Evolutionary conservation across 2,329 filamentous ascomycete genomes (phyloP), one percentile per base, ranked within the genome.

Genomic region (Xylariaceae sp.): DNA sequence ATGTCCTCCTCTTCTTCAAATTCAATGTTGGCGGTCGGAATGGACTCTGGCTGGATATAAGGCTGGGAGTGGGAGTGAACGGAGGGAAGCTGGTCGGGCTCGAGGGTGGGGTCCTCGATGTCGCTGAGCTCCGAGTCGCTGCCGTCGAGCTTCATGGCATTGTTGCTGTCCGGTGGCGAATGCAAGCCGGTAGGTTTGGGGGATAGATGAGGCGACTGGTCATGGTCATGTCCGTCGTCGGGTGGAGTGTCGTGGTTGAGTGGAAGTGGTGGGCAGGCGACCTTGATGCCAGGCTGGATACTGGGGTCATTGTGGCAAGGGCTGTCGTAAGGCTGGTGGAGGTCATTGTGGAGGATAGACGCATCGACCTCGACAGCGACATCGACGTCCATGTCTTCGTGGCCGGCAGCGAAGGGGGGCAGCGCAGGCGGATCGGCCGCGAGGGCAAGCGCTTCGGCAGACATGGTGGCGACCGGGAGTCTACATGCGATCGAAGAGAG

Each of bases 101-200:
- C 64, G 47, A 68, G 61, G 48, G 75, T 70, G 42, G 73, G 74
- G 58, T 81, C 71, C 56, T 86, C 83, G 47, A 86, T 74, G 48
- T 87, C 84, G 71, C 83, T 86, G 31, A 87, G 73, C 66, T 87
- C 84, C 47, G 84, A 87, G 47, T 68, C 81, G 66, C 79, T 83
- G 46, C 71, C 75, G 62, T 84, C 81, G 56, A 81, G 75, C 64
- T 82, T 84, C 63, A 75, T 71, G 50, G 78, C 75, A 66, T 79
- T 79, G 70, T 84, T 84, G 66, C 80, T 84, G 62, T 86, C 82
- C 46, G 83, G 83, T 40, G 83, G 83, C 58, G 83, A 86, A 65
- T 84, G 78, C 50, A 86, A 70, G 61, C 81, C 81, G 54, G 69
- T 72, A 31, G 74, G 69, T 57, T 77, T 73, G 45, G 71, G 66